Evolutionary conservation across 2,329 filamentous ascomycete genomes (phyloP), one percentile per base, ranked within the genome.

Genomic region (Talaromyces piceae): DNA sequence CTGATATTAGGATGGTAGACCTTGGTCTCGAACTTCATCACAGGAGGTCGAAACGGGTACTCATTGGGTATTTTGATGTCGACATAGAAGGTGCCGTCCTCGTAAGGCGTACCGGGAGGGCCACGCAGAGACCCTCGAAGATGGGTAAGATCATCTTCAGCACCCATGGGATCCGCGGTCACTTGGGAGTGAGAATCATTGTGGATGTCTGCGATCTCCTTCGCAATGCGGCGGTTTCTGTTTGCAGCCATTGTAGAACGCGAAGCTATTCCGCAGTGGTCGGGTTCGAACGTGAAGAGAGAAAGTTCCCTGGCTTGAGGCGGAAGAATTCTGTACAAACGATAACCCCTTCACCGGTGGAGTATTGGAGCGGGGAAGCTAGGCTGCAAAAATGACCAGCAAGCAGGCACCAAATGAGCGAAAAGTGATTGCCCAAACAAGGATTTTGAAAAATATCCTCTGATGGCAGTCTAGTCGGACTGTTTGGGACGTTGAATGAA

Each of bases 1-100:
- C 88, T 94, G 72, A 98, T 82, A 65, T 98, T 98, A 28, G 93
- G 93, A 68, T 98, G 93, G 91, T 91, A 98, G 60, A 97, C 86
- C 70, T 86, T 91, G 57, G 93, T 98, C 57, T 86, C 81, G 65
- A 97, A 97, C 61, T 82, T 86, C 86, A 98, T 97, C 53, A 81
- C 70, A 4, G 93, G 93, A 3, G 91, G 88, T 60, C 90, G 87
- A 74, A 98, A 98, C 0, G 93, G 93, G 64, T 98, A 98, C 59
- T 87, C 87, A 56, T 80, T 80, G 0, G 91, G 91, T 49, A 98
- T 93, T 61, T 79, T 80, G 61, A 98, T 93, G 63, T 95, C 88
- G 59, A 98, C 82, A 13, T 79, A 71, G 67, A 83, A 98, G 25
- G 78, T 84, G 37, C 90, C 93, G 18, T 89, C 90, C 59, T 91